These are phyloP conservation scores for Neofusicoccum sp. DNA, from an alignment of 2,329 filamentous ascomycete genomes.

Conservation along the genomic window DNA sequence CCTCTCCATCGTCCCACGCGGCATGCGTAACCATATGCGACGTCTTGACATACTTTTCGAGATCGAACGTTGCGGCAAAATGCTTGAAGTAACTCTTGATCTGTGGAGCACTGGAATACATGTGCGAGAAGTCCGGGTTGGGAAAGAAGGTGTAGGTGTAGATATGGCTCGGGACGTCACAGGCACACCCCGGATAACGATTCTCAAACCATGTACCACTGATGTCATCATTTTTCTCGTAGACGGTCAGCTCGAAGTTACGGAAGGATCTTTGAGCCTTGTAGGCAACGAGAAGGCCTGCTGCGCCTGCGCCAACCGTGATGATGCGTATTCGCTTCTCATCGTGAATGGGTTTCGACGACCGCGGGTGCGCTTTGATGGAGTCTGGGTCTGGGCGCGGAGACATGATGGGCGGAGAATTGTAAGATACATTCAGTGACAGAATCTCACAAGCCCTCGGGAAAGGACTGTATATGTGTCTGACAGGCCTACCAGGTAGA, in stretches of 20 bases:
- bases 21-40: conserved; percentile 34
- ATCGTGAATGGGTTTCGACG: conserved; percentile 34
- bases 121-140: conserved; percentile 42
- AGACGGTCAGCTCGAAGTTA: conserved; percentile 44
- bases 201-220: conserved; percentile 56
- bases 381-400: neutral
- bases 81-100: conserved; percentile 45
- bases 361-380: conserved; percentile 24
- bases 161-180: conserved; percentile 53
- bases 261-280: conserved; percentile 47
- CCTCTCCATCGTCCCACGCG: conserved; percentile 27
- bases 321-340: conserved; percentile 38
- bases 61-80: conserved; percentile 41
- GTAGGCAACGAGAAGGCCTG: conserved; percentile 49
- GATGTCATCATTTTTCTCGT: conserved; percentile 50
- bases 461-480: too few species aligned
- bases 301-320: conserved; percentile 50
- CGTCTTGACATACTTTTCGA: conserved; percentile 38
- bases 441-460: too few species aligned
- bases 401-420: neutral
- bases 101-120: conserved; percentile 44
- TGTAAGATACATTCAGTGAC: too few species aligned
- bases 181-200: conserved; percentile 39
- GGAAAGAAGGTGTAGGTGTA: conserved; percentile 53
- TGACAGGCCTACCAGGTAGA: too few species aligned